phyloP scores from a whole-genome alignment of 2,329 filamentous ascomycete genomes.

The Claviceps capensis region DNA sequence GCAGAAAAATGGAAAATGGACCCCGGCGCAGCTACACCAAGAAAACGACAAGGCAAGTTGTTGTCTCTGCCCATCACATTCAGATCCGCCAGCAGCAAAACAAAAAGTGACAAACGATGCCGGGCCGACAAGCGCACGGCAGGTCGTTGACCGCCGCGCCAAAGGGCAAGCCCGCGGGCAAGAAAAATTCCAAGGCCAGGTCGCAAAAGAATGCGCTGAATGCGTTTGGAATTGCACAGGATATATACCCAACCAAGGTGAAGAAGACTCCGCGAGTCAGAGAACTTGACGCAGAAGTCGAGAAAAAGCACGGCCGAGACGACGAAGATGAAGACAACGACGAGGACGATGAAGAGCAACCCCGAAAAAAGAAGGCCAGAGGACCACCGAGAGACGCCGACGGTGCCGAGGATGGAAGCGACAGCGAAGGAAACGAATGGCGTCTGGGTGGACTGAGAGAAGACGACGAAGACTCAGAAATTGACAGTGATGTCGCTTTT shows the following conservation, averaged over 20 bases:
- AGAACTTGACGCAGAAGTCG: slow-evolving; percentile 34
- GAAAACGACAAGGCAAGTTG: not conserved
- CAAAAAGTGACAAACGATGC: slow-evolving; percentile 25
- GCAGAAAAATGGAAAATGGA: slow-evolving; percentile 15
- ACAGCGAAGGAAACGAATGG: slow-evolving; percentile 80
- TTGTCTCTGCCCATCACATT: not conserved
- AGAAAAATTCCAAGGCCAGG: slow-evolving; percentile 32
- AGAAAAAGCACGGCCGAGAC: slow-evolving; percentile 30
- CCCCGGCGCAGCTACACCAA: not conserved
- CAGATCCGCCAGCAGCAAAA: not conserved
- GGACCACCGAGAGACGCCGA: slow-evolving; percentile 35
- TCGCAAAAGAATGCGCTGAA: slow-evolving; percentile 38
- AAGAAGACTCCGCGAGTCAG: slow-evolving; percentile 37
- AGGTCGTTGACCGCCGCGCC: slow-evolving; percentile 31
- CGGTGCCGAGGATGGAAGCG: slow-evolving; percentile 59
- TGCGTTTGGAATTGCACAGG: slow-evolving; percentile 43
- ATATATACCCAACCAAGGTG: slow-evolving; percentile 33
- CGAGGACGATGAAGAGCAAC: slow-evolving; percentile 31
- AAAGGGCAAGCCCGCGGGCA: slow-evolving; percentile 19
- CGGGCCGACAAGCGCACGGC: slow-evolving; percentile 45
- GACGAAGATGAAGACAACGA: slow-evolving; percentile 32
- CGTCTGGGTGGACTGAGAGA: slow-evolving; percentile 49
- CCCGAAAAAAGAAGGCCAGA: slow-evolving; percentile 27
- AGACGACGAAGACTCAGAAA: slow-evolving; percentile 49
- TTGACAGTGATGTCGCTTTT: slow-evolving; percentile 67